Evolutionary conservation across 805 yeast genomes (phyloP).

Genomic region (Kazachstania africana): DNA sequence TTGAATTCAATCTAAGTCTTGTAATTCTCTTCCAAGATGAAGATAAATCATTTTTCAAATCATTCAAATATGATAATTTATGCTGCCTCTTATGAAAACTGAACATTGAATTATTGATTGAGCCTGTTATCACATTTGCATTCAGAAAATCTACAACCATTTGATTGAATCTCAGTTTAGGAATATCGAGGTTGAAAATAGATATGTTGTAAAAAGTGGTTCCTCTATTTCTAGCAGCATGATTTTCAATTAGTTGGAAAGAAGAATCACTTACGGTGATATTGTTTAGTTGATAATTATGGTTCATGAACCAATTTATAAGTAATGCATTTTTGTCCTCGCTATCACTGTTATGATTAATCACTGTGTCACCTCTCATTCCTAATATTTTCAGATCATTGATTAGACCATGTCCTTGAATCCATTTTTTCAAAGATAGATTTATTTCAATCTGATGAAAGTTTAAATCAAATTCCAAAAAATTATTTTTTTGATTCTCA

Average conservation of each 20-base stretch:
- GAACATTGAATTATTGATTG: slow-evolving; percentile 63
- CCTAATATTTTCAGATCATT: slow-evolving; percentile 73
- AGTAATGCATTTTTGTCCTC: slow-evolving; percentile 12
- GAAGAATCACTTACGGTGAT: slow-evolving; percentile 29
- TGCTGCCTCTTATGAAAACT: slow-evolving; percentile 67
- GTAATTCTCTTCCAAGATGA: slow-evolving; percentile 38
- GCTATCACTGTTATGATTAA: slow-evolving; percentile 3
- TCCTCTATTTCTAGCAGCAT: slow-evolving; percentile 4
- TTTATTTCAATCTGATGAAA: slow-evolving; percentile 74
- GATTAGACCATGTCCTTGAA: slow-evolving; percentile 74
- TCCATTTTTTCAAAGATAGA: slow-evolving; percentile 74
- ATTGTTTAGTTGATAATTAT: slow-evolving; percentile 31
- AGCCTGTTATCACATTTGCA: slow-evolving; percentile 61
- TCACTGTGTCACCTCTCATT: slow-evolving; percentile 57
- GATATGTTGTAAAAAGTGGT: slow-evolving; percentile 29
- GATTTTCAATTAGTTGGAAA: slow-evolving; percentile 15
- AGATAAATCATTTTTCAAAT: slow-evolving; percentile 26
- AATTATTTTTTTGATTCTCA: slow-evolving; percentile 5
- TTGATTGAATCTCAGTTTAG: slow-evolving; percentile 46
- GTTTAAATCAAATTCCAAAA: slow-evolving; percentile 66
- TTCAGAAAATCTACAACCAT: slow-evolving; percentile 54
- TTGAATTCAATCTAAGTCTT: slow-evolving; percentile 32
- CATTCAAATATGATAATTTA: slow-evolving; percentile 35
- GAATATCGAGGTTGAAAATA: slow-evolving; percentile 55
- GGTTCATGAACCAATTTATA: slow-evolving; percentile 24